Evolutionary conservation across 352 stramenopile genomes (phyloP).

Genomic region (Phytophthora multivora): DNA sequence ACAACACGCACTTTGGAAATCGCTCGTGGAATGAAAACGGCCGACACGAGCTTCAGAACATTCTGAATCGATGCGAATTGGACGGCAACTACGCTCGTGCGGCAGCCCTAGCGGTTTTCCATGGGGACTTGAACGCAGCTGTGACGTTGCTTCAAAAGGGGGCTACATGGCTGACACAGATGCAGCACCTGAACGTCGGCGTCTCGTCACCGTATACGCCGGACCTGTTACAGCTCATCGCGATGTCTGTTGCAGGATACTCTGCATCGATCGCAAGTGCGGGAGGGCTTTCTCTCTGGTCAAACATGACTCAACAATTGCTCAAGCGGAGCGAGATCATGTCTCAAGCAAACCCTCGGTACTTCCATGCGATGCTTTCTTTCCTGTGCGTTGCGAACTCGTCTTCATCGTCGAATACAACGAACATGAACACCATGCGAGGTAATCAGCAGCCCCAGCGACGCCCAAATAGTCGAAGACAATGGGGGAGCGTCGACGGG

Average conservation of each 20-base stretch:
- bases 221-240: conserved; percentile 87
- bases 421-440: conserved; percentile 28
- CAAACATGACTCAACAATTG: conserved; percentile 78
- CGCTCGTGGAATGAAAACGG: conserved; percentile 57
- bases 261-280: conserved; percentile 53
- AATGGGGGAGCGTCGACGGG: conserved; percentile 72
- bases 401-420: conserved; percentile 33
- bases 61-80: conserved; percentile 64
- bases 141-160: conserved; percentile 76
- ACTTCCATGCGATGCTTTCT: conserved; percentile 82
- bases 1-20: conserved; percentile 44
- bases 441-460: conserved; percentile 38
- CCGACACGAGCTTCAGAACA: conserved; percentile 62
- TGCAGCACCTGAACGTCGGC: conserved; percentile 49
- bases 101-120: conserved; percentile 82
- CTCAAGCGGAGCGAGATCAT: conserved; percentile 78
- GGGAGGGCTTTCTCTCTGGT: conserved; percentile 66
- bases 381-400: conserved; percentile 67
- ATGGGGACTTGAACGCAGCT: conserved; percentile 75
- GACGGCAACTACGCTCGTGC: conserved; percentile 70
- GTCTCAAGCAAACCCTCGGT: conserved; percentile 62
- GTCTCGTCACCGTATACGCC: conserved; percentile 50
- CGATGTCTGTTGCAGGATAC: conserved; percentile 88
- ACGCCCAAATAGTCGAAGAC: conserved; percentile 40
- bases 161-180: conserved; percentile 64